A percentile compares a stretch with the other conserved stretches of the same genome.
These are phyloP conservation scores for Taiwanofungus camphoratus DNA, from an alignment of 1,284 basidiomycete genomes.

Conservation along the genomic window DNA sequence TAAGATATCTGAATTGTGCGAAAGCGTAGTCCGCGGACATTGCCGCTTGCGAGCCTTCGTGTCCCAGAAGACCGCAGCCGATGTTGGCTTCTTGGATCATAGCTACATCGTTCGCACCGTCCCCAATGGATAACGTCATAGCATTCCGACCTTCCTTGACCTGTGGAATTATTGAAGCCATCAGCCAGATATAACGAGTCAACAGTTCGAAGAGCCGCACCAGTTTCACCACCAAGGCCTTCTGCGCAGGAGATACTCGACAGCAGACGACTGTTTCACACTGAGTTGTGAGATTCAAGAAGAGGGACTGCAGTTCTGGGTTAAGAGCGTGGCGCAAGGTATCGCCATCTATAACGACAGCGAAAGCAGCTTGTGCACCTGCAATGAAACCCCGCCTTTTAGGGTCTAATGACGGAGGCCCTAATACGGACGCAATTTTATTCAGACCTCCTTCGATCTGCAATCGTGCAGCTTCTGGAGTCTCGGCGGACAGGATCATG, in stretches of 20 bases:
- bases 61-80: slow-evolving; percentile 89
- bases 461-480: slow-evolving; percentile 65
- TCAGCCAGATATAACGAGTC: slow-evolving; percentile 7
- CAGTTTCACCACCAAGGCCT: slow-evolving; percentile 91
- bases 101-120: slow-evolving; percentile 93
- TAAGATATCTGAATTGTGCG: slow-evolving; percentile 94
- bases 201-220: slow-evolving; percentile 36
- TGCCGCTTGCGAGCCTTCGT: slow-evolving; percentile 96
- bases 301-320: slow-evolving; percentile 75
- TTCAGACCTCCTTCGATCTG: slow-evolving; percentile 93
- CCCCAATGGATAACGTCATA: slow-evolving; percentile 96
- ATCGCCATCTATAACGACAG: slow-evolving; percentile 95
- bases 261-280: slow-evolving; percentile 98
- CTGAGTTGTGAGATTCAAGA: slow-evolving; percentile 90
- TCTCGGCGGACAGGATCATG: slow-evolving; percentile 93
- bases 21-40: slow-evolving; percentile 99
- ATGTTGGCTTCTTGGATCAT: slow-evolving; percentile 99
- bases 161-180: slow-evolving; percentile 31
- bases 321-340: slow-evolving; percentile 82
- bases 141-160: slow-evolving; percentile 94
- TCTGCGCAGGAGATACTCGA: slow-evolving; percentile 94
- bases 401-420: slow-evolving; percentile 53
- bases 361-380: slow-evolving; percentile 71
- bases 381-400: slow-evolving; percentile 62
- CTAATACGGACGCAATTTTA: slow-evolving; percentile 84